Percentiles rank a stretch among this genome's conserved stretches.
Evolutionary conservation across 495 filamentous ascomycete species (phyloP).

Genomic region (Cudoniella acicularis): DNA sequence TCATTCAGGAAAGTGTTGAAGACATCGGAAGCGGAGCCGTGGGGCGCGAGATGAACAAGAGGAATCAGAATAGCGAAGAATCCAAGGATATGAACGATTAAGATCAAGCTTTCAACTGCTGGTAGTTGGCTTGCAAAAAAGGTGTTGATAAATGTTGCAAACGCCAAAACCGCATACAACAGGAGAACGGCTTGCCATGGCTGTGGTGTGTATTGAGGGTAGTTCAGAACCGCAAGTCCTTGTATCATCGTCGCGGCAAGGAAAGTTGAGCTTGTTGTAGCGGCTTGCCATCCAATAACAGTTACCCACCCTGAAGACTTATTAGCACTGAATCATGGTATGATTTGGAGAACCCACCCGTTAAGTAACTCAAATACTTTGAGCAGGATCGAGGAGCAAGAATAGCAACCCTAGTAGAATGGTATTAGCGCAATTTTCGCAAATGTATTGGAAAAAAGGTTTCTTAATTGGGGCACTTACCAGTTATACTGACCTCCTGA

Average conservation of each 20-base stretch:
- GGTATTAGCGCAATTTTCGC: too few species aligned
- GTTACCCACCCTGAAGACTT: constrained; percentile 49
- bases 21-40: constrained; percentile 21
- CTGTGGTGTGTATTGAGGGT: constrained; percentile 36
- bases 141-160: constrained; percentile 31
- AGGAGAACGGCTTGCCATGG: constrained; percentile 49
- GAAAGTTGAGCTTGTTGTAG: constrained; percentile 49
- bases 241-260: constrained; percentile 52
- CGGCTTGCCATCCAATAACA: constrained; percentile 57
- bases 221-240: constrained; percentile 40
- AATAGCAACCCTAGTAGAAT: constrained; percentile 58
- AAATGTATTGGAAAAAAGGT: too few species aligned
- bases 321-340: background rate
- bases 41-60: constrained; percentile 43
- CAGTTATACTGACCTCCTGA: constrained; percentile 43
- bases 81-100: constrained; percentile 46
- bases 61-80: constrained; percentile 51
- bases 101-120: constrained; percentile 39
- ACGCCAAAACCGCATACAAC: constrained; percentile 35
- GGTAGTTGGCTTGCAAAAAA: constrained; percentile 31
- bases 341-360: constrained; percentile 13
- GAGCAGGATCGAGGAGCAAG: constrained; percentile 50
- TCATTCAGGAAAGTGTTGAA: constrained; percentile 41
- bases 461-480: too few species aligned
- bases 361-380: constrained; percentile 57